Evolutionary conservation across 345 rosid genomes (phyloP), one percentile per base, ranked within the genome.

Genomic region (Eucalyptus sp.): DNA sequence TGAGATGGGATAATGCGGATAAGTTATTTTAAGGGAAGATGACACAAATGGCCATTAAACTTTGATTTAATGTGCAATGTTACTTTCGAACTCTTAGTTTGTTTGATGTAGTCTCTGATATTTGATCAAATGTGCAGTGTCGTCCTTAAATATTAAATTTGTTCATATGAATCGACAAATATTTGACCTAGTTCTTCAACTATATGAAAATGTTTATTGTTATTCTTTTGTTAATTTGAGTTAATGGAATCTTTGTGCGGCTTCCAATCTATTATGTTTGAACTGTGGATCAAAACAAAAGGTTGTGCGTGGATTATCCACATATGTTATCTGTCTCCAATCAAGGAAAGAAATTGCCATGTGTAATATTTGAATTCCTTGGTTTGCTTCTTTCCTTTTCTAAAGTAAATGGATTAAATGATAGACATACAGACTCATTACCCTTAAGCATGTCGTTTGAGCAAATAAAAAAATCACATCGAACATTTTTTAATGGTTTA

Each of bases 81-180:
- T 20, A 1, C 10, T 33, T 0, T 0, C 0, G 4, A 17, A 17
- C 6, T 33, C 2, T 71, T 31, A 16, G 9, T 68, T 33, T 3
- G 4, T 68, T 68, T 5, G 17, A 31, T 31, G 2, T 66, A 2
- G 0, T 17, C 1, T 13, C 0, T 16, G 2, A 33, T 1, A 0
- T 66, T 33, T 68, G 12, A 20, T 17, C 25, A 0, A 68, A 68
- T 33, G 2, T 33, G 2, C 0, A 9, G 11, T 17, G 13, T 33
- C 1, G 1, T 71, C 46, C 0, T 5, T 17, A 15, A 71, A 18
- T 15, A 33, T 71, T 10, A 10, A 9, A 71, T 71, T 17, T 33
- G 13, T 37, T 71, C 1, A 6, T 71, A 18, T 31, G 22, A 8
- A 66, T 66, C 8, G 43, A 0, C 31, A 66, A 66, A 66, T 0